Evolutionary conservation across 208 protist species (phyloP).

Genomic region (Leishmania major): DNA sequence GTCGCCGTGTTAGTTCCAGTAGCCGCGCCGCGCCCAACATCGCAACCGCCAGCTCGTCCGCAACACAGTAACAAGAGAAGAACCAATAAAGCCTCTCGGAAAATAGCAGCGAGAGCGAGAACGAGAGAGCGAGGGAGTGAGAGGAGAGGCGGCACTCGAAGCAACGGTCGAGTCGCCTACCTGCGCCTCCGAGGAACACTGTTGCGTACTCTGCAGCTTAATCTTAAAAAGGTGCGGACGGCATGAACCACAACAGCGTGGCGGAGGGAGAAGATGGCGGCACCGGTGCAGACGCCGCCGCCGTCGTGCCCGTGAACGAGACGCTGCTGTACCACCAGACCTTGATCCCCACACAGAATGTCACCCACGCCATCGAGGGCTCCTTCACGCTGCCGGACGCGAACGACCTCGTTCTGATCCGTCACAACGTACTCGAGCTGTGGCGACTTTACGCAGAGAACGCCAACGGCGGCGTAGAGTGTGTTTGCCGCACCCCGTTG

Average conservation of each 20-base stretch:
- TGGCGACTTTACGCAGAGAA: conserved; percentile 64
- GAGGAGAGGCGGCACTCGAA: neutral
- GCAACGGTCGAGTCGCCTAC: neutral
- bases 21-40: neutral
- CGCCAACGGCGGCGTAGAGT: conserved; percentile 51
- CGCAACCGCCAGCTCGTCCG: neutral
- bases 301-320: conserved; percentile 31
- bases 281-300: neutral
- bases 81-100: too few species aligned
- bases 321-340: conserved; percentile 84
- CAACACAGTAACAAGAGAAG: too few species aligned
- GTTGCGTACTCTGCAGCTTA: neutral
- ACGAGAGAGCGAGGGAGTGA: too few species aligned
- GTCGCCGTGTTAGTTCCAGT: neutral
- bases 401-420: conserved; percentile 68
- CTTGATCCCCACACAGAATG: conserved; percentile 74
- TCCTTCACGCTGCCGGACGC: conserved; percentile 76
- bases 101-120: too few species aligned
- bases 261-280: neutral
- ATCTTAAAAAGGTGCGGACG: too few species aligned
- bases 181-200: neutral
- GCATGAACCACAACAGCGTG: neutral
- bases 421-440: conserved; percentile 70
- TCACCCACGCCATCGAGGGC: conserved; percentile 74
- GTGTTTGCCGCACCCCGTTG: conserved; percentile 64